These are phyloP conservation scores for Globisporangium viniferum DNA, from an alignment of 352 stramenopile genomes.

Conservation along the genomic window DNA sequence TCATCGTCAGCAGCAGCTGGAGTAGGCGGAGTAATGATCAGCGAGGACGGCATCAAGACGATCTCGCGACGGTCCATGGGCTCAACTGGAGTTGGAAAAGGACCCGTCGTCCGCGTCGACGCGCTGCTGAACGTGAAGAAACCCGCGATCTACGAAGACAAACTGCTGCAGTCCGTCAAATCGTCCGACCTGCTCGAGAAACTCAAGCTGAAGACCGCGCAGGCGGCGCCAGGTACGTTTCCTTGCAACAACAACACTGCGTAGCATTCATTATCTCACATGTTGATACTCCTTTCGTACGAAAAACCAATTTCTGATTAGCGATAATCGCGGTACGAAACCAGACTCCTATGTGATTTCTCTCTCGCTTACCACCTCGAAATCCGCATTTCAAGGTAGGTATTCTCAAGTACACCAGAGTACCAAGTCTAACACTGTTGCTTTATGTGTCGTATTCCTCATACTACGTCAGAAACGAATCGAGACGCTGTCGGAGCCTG, in stretches of 20 bases:
- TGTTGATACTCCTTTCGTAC: not conserved
- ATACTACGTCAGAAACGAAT: slow-evolving; percentile 48
- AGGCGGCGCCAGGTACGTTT: slow-evolving; percentile 36
- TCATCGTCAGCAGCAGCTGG: slow-evolving; percentile 1
- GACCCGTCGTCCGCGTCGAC: slow-evolving; percentile 14
- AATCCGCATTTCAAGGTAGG: not conserved
- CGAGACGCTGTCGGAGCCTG: slow-evolving; percentile 51
- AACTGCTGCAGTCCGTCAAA: slow-evolving; percentile 44
- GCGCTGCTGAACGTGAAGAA: slow-evolving; percentile 56
- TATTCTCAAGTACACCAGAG: not conserved
- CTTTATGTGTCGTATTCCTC: not conserved
- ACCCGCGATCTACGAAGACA: slow-evolving; percentile 52
- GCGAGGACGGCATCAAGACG: slow-evolving; percentile 61
- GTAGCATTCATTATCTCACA: not conserved
- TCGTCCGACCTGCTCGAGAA: slow-evolving; percentile 41
- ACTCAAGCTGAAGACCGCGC: slow-evolving; percentile 46
- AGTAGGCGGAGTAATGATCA: slow-evolving; percentile 3
- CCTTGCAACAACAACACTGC: not conserved
- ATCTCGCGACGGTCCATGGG: slow-evolving; percentile 33
- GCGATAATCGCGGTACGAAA: slow-evolving; percentile 8
- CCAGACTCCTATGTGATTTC: not conserved
- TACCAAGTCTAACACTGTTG: not conserved
- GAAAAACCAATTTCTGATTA: not conserved
- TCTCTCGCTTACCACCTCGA: not conserved
- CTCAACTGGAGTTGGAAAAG: slow-evolving; percentile 16